Percentiles rank a stretch among this genome's conserved stretches.
These are phyloP conservation scores for Skeletonema costatum DNA, from an alignment of 108 stramenopile species.

Conservation along the genomic window DNA sequence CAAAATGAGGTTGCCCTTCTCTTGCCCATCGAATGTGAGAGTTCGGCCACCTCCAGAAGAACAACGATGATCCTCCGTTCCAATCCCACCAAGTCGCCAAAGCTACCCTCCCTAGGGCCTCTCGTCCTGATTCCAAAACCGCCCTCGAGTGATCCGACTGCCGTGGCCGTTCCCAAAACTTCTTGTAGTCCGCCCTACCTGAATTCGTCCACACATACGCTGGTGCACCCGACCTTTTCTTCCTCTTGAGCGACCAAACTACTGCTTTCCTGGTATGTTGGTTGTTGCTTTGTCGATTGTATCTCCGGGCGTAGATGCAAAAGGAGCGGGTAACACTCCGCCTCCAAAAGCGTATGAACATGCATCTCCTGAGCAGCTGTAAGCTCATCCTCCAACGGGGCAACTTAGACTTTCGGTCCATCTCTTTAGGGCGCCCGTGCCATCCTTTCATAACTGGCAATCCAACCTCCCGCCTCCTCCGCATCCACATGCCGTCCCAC, in stretches of 20 bases:
- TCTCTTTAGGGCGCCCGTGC: too few species aligned
- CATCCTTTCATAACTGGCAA: background rate
- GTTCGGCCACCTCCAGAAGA: background rate
- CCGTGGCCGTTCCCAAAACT: background rate
- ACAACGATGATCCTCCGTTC: background rate
- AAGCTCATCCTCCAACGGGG: too few species aligned
- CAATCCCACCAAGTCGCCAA: background rate
- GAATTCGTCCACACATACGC: background rate
- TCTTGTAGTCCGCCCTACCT: too few species aligned
- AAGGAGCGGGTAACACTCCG: too few species aligned
- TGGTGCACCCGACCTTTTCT: background rate
- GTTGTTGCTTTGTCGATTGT: too few species aligned
- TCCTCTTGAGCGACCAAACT: background rate
- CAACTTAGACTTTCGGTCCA: too few species aligned
- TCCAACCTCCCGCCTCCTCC: background rate
- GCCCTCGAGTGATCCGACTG: background rate
- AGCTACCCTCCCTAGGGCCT: background rate
- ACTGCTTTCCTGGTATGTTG: background rate
- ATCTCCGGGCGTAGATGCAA: too few species aligned
- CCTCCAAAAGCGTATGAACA: too few species aligned
- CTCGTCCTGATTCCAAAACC: background rate
- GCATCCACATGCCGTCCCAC: background rate
- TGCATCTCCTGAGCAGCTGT: too few species aligned
- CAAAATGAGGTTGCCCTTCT: too few species aligned
- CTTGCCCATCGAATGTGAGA: background rate